phyloP scores from a whole-genome alignment of 2,329 filamentous ascomycete genomes.

The Cladosporium sp. region DNA sequence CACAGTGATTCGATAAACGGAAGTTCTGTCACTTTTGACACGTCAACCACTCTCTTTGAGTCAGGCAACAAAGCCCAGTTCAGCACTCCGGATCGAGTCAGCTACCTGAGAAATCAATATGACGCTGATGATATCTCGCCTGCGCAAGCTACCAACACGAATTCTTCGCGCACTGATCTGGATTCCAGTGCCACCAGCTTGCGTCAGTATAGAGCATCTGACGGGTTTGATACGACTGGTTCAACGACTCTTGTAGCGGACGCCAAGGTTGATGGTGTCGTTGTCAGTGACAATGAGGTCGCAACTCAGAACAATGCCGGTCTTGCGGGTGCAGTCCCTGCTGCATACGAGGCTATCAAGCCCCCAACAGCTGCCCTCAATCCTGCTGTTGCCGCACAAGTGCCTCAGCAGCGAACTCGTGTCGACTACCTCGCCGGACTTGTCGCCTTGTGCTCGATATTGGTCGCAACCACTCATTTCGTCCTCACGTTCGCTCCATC shows the following conservation, averaged over 20 bases:
- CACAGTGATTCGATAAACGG: constrained; percentile 21
- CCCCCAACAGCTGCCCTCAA: constrained; percentile 23
- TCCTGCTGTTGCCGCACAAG: constrained; percentile 17
- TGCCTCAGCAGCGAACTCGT: constrained; percentile 32
- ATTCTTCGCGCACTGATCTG: not conserved
- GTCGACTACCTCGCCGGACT: constrained; percentile 52
- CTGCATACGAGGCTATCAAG: constrained; percentile 12
- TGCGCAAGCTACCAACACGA: not conserved
- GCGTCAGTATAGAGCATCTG: not conserved
- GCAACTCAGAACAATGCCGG: constrained; percentile 14
- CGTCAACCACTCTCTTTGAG: constrained; percentile 5
- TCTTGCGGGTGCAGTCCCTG: constrained; percentile 16
- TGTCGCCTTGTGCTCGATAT: constrained; percentile 48
- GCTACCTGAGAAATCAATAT: not conserved
- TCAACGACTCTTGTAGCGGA: not conserved
- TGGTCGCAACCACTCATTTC: constrained; percentile 50
- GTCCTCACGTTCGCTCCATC: constrained; percentile 46
- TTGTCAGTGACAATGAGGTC: not conserved
- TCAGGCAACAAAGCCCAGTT: not conserved
- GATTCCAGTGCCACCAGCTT: not conserved
- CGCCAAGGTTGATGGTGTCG: not conserved
- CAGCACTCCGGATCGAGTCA: not conserved
- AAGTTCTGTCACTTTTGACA: constrained; percentile 19
- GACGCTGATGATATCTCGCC: constrained; percentile 9
- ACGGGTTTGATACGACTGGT: not conserved